Evolutionary conservation across 441 rosid species (phyloP).

Genomic region (Corymbia citriodora): DNA sequence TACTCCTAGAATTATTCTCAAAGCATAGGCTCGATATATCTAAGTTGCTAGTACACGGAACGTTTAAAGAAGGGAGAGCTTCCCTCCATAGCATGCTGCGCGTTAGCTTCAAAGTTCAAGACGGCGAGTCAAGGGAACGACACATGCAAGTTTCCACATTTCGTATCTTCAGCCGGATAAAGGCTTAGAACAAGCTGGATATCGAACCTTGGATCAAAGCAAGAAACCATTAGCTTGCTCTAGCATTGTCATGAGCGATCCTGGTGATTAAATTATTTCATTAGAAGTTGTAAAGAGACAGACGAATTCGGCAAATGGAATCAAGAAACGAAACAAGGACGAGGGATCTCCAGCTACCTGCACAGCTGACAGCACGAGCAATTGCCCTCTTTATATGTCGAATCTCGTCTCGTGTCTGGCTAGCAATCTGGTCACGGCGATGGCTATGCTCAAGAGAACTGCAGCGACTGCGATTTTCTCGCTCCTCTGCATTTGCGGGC

Average conservation of each 20-base stretch:
- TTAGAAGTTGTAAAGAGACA: neutral
- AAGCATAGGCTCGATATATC: neutral
- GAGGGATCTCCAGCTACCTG: neutral
- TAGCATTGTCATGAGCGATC: neutral
- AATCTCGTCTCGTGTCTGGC: neutral
- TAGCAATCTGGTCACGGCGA: neutral
- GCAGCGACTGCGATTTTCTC: accelerated
- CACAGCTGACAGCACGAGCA: neutral
- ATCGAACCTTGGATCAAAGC: neutral
- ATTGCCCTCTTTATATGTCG: neutral
- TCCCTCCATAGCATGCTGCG: neutral
- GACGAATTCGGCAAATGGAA: neutral
- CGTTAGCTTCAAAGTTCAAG: neutral
- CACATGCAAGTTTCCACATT: neutral
- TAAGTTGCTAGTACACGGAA: neutral
- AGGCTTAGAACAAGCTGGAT: neutral
- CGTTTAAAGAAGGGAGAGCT: neutral
- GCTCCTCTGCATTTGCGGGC: neutral
- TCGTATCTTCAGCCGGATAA: neutral
- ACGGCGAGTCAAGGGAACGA: neutral
- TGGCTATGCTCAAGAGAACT: neutral
- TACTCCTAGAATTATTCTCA: neutral
- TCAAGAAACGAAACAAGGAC: neutral
- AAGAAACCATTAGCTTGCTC: neutral
- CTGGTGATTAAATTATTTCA: neutral